Evolutionary conservation across 257 asterid genomes (phyloP), one percentile per base, ranked within the genome.

Genomic region (Salvia splendens): DNA sequence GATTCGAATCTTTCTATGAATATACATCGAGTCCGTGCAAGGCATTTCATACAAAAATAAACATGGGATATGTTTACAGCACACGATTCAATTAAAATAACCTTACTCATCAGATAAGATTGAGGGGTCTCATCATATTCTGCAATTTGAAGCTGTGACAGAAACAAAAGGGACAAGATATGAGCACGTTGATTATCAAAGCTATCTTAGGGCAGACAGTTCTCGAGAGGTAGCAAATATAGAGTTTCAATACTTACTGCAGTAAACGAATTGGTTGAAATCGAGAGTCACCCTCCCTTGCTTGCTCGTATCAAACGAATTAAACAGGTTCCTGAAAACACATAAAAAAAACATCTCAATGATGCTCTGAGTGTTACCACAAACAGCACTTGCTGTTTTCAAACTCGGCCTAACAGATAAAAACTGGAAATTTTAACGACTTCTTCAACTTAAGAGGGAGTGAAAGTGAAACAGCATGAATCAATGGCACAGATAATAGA

Each of bases 211-310:
- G 30, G 30, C 30, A 24, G 30, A 24, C 30, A 24, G 30, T 24
- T 24, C 30, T 30, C 4, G 7, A 15, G 10, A 32, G 28, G 28
- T 6, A 45, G 33, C 8, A 11, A 35, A 68, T 43, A 41, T 49
- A 4, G 40, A 42, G 69, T 41, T 16, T 30, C 50, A 46, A 53
- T 53, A 85, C 96, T 86, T 78, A 86, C 95, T 79, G 88, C 96
- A 89, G 80, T 83, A 86, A 60, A 87, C 58, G 73, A 89, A 89
- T 76, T 89, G 96, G 78, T 89, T 89, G 67, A 89, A 79, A 80
- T 89, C 95, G 51, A 89, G 92, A 77, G 90, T 83, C 73, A 86
- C 92, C 73, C 96, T 78, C 67, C 96, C 96, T 78, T 82, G 86
- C 78, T 82, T 86, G 87, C 86, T 79, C 41, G 90, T 80, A 70